These are phyloP conservation scores for Xylaria sp. DNA, from an alignment of 2,329 filamentous ascomycete genomes.

Conservation along the genomic window DNA sequence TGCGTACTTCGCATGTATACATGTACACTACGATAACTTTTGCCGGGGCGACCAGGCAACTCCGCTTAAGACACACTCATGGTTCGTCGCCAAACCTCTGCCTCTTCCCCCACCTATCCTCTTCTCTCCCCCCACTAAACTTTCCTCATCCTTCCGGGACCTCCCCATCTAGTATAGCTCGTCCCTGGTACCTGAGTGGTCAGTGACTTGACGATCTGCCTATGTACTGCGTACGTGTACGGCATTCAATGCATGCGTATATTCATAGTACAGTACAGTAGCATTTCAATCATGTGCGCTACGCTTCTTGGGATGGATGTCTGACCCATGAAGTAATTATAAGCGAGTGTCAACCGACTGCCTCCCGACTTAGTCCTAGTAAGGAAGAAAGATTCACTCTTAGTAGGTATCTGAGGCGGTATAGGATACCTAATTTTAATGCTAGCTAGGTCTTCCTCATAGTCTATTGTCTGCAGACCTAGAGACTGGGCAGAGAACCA, in stretches of 20 bases:
- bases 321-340: too few species aligned
- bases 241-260: background rate
- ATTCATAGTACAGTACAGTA: background rate
- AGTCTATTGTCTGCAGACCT: background rate
- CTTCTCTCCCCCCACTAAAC: too few species aligned
- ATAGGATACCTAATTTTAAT: too few species aligned
- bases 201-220: too few species aligned
- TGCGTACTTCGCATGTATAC: background rate
- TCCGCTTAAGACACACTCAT: background rate
- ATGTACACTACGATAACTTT: background rate
- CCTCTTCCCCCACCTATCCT: too few species aligned
- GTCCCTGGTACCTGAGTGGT: conserved; percentile 3
- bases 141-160: too few species aligned
- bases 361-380: background rate
- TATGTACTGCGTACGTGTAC: too few species aligned
- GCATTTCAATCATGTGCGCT: background rate
- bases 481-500: background rate
- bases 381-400: background rate
- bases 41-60: background rate
- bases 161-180: too few species aligned
- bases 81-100: background rate
- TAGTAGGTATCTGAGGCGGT: background rate
- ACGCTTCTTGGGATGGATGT: background rate
- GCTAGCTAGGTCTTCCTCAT: too few species aligned
- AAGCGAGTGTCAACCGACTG: background rate